Percentiles rank a stretch among this genome's conserved stretches.
These are phyloP conservation scores for Musa itinerans DNA, from an alignment of 176 grass and related monocot genomes.

Conservation along the genomic window DNA sequence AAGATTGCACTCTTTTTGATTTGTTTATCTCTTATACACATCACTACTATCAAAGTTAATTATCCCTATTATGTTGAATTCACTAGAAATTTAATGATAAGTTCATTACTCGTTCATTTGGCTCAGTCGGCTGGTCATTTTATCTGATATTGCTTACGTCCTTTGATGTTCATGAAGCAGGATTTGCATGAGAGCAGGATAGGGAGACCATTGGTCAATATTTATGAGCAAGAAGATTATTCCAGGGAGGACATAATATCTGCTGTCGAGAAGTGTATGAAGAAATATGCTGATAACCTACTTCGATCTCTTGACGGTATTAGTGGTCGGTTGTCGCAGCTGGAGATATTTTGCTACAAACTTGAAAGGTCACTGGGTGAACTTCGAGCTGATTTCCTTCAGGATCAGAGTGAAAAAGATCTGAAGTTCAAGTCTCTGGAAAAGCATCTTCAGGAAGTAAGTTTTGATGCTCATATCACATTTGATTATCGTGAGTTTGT, in stretches of 20 bases:
- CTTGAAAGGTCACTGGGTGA: conserved; percentile 87
- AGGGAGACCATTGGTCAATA: conserved; percentile 57
- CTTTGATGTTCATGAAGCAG: conserved; percentile 24
- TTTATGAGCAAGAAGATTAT: conserved; percentile 58
- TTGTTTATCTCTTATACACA: too few species aligned
- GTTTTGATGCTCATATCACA: not conserved
- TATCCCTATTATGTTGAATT: not conserved
- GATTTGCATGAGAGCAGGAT: conserved; percentile 51
- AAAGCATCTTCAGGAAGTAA: conserved; percentile 83
- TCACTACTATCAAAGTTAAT: too few species aligned
- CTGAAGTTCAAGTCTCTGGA: conserved; percentile 55
- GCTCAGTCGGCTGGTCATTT: not conserved
- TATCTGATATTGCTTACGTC: not conserved
- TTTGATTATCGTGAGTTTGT: not conserved
- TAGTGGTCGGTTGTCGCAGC: conserved; percentile 70
- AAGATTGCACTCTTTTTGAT: too few species aligned
- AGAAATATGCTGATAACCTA: conserved; percentile 90
- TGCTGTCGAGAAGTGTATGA: conserved; percentile 81
- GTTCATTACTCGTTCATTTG: not conserved
- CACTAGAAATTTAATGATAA: not conserved
- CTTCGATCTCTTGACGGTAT: conserved; percentile 81
- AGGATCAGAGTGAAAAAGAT: conserved; percentile 56
- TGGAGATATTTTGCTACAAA: conserved; percentile 90
- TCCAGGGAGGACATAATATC: conserved; percentile 49
- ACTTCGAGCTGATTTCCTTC: conserved; percentile 69